Conservation (phyloP, 352 stramenopile genomes). For the Nothophytophthora sp. region DNA sequence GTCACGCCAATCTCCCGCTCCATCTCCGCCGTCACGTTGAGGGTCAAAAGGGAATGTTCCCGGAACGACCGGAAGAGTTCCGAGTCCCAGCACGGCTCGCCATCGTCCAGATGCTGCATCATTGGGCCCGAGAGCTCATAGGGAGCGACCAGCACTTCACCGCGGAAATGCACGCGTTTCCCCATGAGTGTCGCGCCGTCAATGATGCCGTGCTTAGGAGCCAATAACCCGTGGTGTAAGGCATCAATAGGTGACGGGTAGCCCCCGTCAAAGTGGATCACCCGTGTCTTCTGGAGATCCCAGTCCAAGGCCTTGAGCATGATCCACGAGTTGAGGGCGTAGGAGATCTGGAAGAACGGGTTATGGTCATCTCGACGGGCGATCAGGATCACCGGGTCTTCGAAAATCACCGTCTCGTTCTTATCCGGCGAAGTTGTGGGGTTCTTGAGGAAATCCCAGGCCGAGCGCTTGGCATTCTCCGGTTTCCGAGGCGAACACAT, state of each 20-base stretch:
- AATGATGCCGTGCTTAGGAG: slow-evolving; percentile 25
- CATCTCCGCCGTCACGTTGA: slow-evolving; percentile 24
- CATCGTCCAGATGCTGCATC: slow-evolving; percentile 72
- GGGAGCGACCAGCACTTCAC: slow-evolving; percentile 49
- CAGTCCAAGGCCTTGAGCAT: slow-evolving; percentile 34
- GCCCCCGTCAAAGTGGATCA: slow-evolving; percentile 51
- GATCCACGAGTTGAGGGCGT: slow-evolving; percentile 43
- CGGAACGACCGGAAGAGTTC: slow-evolving; percentile 59
- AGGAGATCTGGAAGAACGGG: slow-evolving; percentile 55
- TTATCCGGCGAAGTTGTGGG: slow-evolving; percentile 12
- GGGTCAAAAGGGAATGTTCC: slow-evolving; percentile 22
- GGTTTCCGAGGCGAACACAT: slow-evolving; percentile 8
- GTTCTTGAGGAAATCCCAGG: slow-evolving; percentile 37
- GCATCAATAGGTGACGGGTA: slow-evolving; percentile 41
- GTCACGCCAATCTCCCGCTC: slow-evolving; percentile 24
- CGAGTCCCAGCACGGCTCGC: slow-evolving; percentile 56
- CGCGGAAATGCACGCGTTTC: slow-evolving; percentile 38
- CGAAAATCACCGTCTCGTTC: slow-evolving; percentile 23
- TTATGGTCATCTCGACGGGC: slow-evolving; percentile 52
- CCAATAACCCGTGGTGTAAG: slow-evolving; percentile 41
- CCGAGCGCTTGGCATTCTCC: slow-evolving; percentile 6
- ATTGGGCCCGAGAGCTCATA: slow-evolving; percentile 57
- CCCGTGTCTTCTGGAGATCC: slow-evolving; percentile 27
- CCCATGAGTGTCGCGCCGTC: slow-evolving; percentile 31
- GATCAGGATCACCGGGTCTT: slow-evolving; percentile 37